Evolutionary conservation across 768 basidiomycete genomes (phyloP).

Genomic region (Pleurotus tuoliensis): DNA sequence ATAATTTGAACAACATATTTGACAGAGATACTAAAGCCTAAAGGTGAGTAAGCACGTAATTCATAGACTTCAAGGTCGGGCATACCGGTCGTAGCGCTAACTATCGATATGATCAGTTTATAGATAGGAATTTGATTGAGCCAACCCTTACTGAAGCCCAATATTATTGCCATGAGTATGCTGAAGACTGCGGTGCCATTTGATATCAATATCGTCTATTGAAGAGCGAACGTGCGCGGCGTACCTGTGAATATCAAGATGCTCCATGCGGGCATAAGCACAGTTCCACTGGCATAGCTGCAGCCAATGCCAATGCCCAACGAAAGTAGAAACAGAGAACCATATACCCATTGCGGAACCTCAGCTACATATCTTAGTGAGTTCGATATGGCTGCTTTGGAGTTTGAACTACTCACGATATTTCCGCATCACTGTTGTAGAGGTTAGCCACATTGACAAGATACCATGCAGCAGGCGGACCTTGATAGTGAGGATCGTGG

Average conservation of each 20-base stretch:
- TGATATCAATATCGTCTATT: too few species aligned
- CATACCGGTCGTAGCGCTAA: constrained; percentile 33
- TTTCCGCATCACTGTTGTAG: constrained; percentile 38
- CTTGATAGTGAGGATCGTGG: constrained; percentile 47
- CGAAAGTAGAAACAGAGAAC: constrained; percentile 37
- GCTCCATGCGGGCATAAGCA: constrained; percentile 53
- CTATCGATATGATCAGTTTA: constrained; percentile 12
- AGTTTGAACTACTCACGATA: constrained; percentile 26
- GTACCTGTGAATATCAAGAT: constrained; percentile 45
- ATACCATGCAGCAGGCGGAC: constrained; percentile 17
- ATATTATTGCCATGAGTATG: constrained; percentile 31
- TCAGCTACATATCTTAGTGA: constrained; percentile 22
- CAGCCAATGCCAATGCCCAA: constrained; percentile 47
- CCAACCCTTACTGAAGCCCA: constrained; percentile 36
- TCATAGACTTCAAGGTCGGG: neutral
- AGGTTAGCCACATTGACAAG: neutral
- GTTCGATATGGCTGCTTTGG: too few species aligned
- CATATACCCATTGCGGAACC: constrained; percentile 53
- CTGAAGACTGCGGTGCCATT: constrained; percentile 18
- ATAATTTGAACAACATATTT: constrained; percentile 48
- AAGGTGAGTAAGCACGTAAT: constrained; percentile 1
- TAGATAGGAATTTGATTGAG: neutral
- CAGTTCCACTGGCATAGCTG: constrained; percentile 33
- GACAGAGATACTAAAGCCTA: constrained; percentile 41
- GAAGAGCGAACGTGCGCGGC: neutral